Evolutionary conservation across 2,329 filamentous ascomycete genomes (phyloP).

Genomic region (Didymella pomorum): DNA sequence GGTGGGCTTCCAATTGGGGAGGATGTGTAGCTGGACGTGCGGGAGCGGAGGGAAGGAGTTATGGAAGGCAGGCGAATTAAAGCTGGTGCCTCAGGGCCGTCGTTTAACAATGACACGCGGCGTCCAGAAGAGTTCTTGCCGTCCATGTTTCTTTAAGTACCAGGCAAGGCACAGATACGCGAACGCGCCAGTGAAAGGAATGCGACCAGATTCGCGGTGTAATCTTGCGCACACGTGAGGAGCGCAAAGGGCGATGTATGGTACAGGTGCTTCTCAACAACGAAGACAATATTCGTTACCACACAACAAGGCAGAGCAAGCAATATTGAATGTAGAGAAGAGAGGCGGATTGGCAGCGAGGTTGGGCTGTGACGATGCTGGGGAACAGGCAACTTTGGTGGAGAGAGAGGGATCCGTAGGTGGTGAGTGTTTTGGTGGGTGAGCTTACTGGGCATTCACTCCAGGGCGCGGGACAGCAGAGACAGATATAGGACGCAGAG

Average conservation of each 20-base stretch:
- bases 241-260: slow-evolving; percentile 11
- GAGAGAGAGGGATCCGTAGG: background rate
- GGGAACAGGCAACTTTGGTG: background rate
- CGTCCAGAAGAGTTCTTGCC: slow-evolving; percentile 60
- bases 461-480: slow-evolving; percentile 18
- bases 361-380: slow-evolving; percentile 1
- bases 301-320: background rate
- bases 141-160: slow-evolving; percentile 55
- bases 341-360: background rate
- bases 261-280: slow-evolving; percentile 5
- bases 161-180: slow-evolving; percentile 36
- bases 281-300: background rate
- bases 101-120: slow-evolving; percentile 61
- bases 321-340: background rate
- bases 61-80: slow-evolving; percentile 48
- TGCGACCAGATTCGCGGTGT: slow-evolving; percentile 32
- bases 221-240: slow-evolving; percentile 35
- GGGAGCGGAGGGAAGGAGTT: slow-evolving; percentile 49
- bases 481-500: slow-evolving; percentile 22
- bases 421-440: slow-evolving; percentile 5
- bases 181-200: slow-evolving; percentile 43
- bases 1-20: slow-evolving; percentile 57
- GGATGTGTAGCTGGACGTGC: slow-evolving; percentile 56
- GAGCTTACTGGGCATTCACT: slow-evolving; percentile 17
- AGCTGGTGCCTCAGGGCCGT: slow-evolving; percentile 48